These are phyloP conservation scores for Tolypocladium guangdongense DNA, from an alignment of 2,329 filamentous ascomycete species.

Conservation along the genomic window DNA sequence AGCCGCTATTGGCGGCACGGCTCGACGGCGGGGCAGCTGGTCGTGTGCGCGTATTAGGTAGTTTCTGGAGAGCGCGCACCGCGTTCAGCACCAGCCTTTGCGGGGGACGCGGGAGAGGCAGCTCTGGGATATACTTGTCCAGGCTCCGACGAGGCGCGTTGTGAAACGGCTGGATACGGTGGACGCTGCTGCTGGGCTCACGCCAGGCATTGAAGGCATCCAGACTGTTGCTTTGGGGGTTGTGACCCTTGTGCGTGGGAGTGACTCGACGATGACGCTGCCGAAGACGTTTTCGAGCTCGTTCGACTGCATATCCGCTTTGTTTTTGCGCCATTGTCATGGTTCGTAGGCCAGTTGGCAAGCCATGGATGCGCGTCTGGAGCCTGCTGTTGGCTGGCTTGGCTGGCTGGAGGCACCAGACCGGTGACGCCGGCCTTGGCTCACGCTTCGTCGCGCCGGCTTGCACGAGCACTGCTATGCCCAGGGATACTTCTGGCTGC, in stretches of 20 bases:
- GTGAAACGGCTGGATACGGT: background rate
- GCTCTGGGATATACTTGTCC: background rate
- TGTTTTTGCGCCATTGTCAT: background rate
- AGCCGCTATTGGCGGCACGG: background rate
- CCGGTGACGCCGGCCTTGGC: too few species aligned
- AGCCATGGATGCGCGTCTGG: too few species aligned
- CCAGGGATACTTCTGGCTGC: background rate
- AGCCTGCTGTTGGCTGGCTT: too few species aligned
- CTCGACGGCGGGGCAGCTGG: background rate
- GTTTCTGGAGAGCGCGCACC: background rate
- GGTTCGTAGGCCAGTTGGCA: background rate
- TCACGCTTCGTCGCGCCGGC: background rate
- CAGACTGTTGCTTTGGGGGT: background rate
- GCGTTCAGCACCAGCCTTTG: background rate
- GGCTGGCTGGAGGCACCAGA: too few species aligned
- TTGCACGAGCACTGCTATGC: background rate
- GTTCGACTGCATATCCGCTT: background rate
- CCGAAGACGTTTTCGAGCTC: background rate
- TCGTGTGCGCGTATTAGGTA: background rate
- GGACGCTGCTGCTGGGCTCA: background rate
- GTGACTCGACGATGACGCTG: background rate
- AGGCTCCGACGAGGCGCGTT: background rate
- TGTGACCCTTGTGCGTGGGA: background rate
- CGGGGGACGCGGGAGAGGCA: background rate
- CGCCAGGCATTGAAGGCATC: background rate